Evolutionary conservation across 768 basidiomycete species (phyloP).

Genomic region (Rhizopogon sp.): DNA sequence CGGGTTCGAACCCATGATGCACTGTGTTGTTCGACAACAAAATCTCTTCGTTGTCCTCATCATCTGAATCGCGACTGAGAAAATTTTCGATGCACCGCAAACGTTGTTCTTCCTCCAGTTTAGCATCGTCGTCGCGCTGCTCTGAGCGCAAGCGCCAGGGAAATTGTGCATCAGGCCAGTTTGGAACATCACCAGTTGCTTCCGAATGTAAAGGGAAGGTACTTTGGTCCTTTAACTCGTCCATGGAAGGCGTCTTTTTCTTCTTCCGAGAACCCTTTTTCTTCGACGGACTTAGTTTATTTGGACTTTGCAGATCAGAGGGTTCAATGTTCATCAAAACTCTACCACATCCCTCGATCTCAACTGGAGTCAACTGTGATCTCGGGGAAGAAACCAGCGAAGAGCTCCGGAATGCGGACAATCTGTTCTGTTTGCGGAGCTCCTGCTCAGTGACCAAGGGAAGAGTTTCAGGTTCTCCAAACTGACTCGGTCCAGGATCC

Average conservation of each 20-base stretch:
- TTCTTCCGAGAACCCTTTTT: constrained; percentile 46
- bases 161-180: constrained; percentile 77
- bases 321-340: constrained; percentile 57
- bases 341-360: constrained; percentile 65
- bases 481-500: constrained; percentile 12
- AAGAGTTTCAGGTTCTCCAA: constrained; percentile 7
- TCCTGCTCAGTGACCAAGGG: constrained; percentile 47
- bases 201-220: constrained; percentile 19
- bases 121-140: constrained; percentile 46
- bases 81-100: constrained; percentile 66
- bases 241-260: constrained; percentile 34
- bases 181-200: constrained; percentile 44
- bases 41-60: constrained; percentile 31
- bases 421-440: constrained; percentile 57
- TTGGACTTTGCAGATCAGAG: constrained; percentile 27
- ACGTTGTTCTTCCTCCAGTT: constrained; percentile 54
- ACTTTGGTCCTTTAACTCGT: constrained; percentile 12
- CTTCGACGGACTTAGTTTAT: constrained; percentile 27
- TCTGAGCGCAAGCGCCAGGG: constrained; percentile 69
- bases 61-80: constrained; percentile 68
- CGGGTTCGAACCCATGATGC: constrained; percentile 13
- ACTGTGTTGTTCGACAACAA: not conserved
- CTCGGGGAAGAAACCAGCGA: constrained; percentile 30
- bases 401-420: constrained; percentile 60
- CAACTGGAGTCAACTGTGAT: constrained; percentile 49